Evolutionary conservation across 208 protist species (phyloP), one percentile per base, ranked within the genome.

Genomic region (Wallacemonas sp.): DNA sequence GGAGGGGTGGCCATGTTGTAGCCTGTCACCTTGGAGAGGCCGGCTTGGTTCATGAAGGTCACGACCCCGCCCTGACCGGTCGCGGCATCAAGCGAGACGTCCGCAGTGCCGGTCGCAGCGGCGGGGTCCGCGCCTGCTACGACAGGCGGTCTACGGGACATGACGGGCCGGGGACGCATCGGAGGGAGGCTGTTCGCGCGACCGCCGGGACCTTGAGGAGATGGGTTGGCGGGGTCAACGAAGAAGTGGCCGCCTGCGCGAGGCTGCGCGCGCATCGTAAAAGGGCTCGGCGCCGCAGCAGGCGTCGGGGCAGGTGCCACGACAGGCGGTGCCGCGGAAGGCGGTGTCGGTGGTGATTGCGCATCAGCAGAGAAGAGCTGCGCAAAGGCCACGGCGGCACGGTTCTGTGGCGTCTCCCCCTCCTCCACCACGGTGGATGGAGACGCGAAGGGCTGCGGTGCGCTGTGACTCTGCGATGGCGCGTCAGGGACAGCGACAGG

Each of bases 171-270:
- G n/a, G 24, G 4, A 3, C 46, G 14, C 2, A 17, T 30, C 8
- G 42, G 22, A 34, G 27, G 15, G 2, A n/a, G n/a, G n/a, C n/a
- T n/a, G n/a, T n/a, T n/a, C n/a, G n/a, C n/a, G n/a, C n/a, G n/a
- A n/a, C n/a, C n/a, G n/a, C n/a, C n/a, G n/a, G n/a, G n/a, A n/a
- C n/a, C n/a, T n/a, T n/a, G n/a, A n/a, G n/a, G n/a, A n/a, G n/a
- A 38, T 36, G 66, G 49, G 4, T 61, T 68, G 26, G 62, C 62
- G 2, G 82, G 79, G 39, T 88, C 77, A 65, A 79, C 53, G 58
- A 84, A 86, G 51, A 86, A 56, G 66, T 88, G 67, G 66, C 70
- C 19, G n/a, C n/a, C n/a, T n/a, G n/a, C n/a, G n/a, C n/a, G n/a
- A n/a, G n/a, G n/a, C n/a, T n/a, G n/a, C n/a, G n/a, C n/a, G n/a